Conservation (phyloP, 2,329 filamentous ascomycete genomes). For the Cercospora zeae-maydis region DNA sequence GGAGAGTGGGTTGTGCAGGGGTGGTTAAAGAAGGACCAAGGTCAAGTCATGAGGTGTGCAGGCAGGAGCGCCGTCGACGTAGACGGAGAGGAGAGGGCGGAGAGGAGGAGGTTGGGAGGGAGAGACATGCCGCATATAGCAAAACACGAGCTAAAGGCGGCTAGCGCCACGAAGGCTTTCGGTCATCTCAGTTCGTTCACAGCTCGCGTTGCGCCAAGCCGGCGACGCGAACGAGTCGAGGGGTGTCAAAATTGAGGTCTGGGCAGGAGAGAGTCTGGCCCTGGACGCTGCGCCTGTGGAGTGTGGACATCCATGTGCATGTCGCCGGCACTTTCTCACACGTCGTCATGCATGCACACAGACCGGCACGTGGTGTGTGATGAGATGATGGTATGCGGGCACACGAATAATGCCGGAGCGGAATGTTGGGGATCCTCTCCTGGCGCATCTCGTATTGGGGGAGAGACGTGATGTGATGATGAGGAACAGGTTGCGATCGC, state of each 20-base stretch:
- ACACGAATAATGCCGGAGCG: neutral
- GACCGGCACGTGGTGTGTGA: no score
- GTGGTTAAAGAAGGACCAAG: constrained; percentile 2
- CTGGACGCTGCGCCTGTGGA: neutral
- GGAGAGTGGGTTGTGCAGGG: neutral
- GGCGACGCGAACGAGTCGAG: neutral
- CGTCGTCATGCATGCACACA: no score
- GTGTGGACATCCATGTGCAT: neutral
- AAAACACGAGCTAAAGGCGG: neutral
- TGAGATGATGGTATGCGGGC: no score
- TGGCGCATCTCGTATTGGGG: neutral
- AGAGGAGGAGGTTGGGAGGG: neutral
- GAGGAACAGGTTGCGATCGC: constrained; percentile 1
- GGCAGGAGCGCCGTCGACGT: neutral
- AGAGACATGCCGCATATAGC: neutral
- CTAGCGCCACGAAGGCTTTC: neutral
- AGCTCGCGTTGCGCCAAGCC: neutral
- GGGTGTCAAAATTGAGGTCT: neutral
- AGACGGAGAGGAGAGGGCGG: neutral
- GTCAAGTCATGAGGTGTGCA: neutral
- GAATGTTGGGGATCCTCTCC: neutral
- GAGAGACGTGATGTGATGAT: neutral
- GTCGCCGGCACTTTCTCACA: neutral
- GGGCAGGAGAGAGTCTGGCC: neutral
- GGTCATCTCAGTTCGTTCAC: neutral